These are phyloP conservation scores for Phytophthora cryptogea DNA, from an alignment of 352 stramenopile species.

Conservation along the genomic window DNA sequence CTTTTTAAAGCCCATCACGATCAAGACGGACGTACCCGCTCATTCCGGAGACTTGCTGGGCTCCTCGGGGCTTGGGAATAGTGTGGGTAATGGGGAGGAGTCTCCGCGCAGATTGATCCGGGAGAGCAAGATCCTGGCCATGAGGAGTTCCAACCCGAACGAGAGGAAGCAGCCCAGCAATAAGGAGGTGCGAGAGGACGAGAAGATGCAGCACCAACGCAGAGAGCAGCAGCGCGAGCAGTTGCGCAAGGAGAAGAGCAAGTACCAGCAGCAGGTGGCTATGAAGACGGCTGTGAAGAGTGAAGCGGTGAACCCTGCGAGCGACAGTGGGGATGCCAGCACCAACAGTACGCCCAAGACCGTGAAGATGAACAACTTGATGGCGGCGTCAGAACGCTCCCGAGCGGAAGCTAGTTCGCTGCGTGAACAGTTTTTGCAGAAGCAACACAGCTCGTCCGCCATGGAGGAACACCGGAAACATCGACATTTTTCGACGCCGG, in stretches of 20 bases:
- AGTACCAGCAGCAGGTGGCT: conserved; percentile 11
- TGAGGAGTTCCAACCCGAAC: conserved; percentile 40
- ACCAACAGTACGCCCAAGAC: conserved; percentile 25
- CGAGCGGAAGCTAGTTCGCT: conserved; percentile 26
- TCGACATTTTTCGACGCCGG: conserved; percentile 26
- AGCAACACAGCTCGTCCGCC: conserved; percentile 15
- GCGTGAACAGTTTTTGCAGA: conserved; percentile 31
- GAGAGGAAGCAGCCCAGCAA: conserved; percentile 9
- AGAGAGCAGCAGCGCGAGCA: conserved; percentile 22
- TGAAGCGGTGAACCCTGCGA: conserved; percentile 2
- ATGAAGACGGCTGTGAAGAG: conserved; percentile 10
- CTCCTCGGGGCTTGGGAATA: not conserved
- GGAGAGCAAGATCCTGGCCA: conserved; percentile 75
- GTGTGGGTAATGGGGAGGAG: conserved; percentile 17
- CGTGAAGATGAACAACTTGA: conserved; percentile 27
- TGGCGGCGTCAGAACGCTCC: conserved; percentile 26
- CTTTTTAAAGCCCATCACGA: conserved; percentile 67
- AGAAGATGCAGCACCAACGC: conserved; percentile 26
- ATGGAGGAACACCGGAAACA: conserved; percentile 15
- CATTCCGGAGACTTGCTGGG: conserved; percentile 30
- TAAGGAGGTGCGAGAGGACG: conserved; percentile 12
- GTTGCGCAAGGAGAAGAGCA: conserved; percentile 15
- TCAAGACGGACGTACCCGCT: conserved; percentile 25
- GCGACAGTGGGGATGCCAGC: not conserved
- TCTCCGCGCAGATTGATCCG: conserved; percentile 49